These are phyloP conservation scores for Laburnicola sp. DNA, from an alignment of 2,329 filamentous ascomycete genomes.

Conservation along the genomic window DNA sequence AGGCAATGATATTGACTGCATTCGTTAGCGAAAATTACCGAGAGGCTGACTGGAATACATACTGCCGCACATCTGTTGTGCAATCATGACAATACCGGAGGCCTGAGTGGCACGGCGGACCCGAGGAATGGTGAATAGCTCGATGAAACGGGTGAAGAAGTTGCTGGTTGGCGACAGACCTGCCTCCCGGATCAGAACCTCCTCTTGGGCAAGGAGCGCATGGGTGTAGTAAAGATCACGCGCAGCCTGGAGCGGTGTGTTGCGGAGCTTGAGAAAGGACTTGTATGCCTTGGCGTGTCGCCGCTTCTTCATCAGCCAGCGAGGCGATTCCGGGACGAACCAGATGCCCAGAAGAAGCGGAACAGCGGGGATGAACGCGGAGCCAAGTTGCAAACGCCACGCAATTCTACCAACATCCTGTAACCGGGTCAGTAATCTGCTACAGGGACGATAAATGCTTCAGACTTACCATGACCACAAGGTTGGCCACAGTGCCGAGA, in stretches of 20 bases:
- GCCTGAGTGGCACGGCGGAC: conserved; percentile 72
- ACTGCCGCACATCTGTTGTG: conserved; percentile 33
- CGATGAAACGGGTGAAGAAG: too few relatives aligned
- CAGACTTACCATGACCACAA: conserved; percentile 43
- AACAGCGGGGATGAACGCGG: conserved; percentile 33
- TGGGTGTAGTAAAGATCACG: conserved; percentile 49
- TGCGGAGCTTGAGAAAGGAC: conserved; percentile 40
- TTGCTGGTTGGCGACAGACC: too few relatives aligned
- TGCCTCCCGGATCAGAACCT: too few relatives aligned
- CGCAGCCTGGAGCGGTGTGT: conserved; percentile 44
- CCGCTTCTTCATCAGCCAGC: conserved; percentile 47
- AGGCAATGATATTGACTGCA: conserved; percentile 33
- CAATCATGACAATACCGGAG: conserved; percentile 67
- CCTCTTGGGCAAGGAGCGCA: too few relatives aligned
- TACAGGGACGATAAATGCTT: too few relatives aligned
- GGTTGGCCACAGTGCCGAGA: conserved; percentile 35
- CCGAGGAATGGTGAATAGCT: conserved; percentile 68
- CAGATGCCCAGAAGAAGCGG: conserved; percentile 33
- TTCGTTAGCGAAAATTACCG: neutral
- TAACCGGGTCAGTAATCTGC: too few relatives aligned
- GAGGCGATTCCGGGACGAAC: conserved; percentile 38
- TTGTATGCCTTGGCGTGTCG: conserved; percentile 43
- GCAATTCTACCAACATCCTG: conserved; percentile 24
- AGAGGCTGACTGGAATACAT: neutral
- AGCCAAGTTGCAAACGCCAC: conserved; percentile 37